phyloP scores from a whole-genome alignment of 495 filamentous ascomycete genomes.

The Gamarada debralockiae region DNA sequence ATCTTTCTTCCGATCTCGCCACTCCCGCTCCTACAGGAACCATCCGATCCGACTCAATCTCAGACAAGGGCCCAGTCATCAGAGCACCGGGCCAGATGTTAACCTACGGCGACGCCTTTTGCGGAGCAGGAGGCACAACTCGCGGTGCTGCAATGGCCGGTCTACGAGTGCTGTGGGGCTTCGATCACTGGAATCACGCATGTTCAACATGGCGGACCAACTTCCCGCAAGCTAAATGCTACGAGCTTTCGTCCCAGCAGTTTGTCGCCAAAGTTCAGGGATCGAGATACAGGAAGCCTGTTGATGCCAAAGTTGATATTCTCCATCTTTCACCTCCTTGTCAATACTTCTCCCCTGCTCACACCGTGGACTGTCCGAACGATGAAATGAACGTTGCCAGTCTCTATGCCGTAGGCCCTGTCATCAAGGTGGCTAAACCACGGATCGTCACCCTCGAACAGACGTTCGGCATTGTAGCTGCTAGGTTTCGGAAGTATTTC shows the following conservation, averaged over 20 bases:
- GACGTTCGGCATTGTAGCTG: slow-evolving; percentile 55
- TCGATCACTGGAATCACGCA: slow-evolving; percentile 57
- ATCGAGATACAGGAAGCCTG: slow-evolving; percentile 15
- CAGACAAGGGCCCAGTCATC: background rate
- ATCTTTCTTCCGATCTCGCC: background rate
- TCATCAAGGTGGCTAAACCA: slow-evolving; percentile 59
- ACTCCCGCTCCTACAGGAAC: background rate
- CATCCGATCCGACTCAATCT: background rate
- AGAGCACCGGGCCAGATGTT: slow-evolving; percentile 15
- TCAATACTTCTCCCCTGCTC: slow-evolving; percentile 74
- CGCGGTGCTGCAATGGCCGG: slow-evolving; percentile 64
- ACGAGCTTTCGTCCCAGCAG: slow-evolving; percentile 41
- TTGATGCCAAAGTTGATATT: slow-evolving; percentile 52
- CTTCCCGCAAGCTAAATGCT: slow-evolving; percentile 44
- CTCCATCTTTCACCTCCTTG: slow-evolving; percentile 83
- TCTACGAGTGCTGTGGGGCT: slow-evolving; percentile 51
- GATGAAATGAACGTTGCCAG: slow-evolving; percentile 74
- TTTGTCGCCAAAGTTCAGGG: slow-evolving; percentile 35
- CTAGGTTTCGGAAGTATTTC: slow-evolving; percentile 45
- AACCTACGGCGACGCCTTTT: slow-evolving; percentile 39
- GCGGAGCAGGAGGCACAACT: slow-evolving; percentile 73
- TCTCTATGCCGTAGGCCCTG: slow-evolving; percentile 56
- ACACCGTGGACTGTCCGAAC: slow-evolving; percentile 58
- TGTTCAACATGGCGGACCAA: slow-evolving; percentile 56
- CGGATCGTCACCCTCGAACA: slow-evolving; percentile 82